Evolutionary conservation across 1,139 yeast genomes (phyloP).

Genomic region (Pichia cactophila): DNA sequence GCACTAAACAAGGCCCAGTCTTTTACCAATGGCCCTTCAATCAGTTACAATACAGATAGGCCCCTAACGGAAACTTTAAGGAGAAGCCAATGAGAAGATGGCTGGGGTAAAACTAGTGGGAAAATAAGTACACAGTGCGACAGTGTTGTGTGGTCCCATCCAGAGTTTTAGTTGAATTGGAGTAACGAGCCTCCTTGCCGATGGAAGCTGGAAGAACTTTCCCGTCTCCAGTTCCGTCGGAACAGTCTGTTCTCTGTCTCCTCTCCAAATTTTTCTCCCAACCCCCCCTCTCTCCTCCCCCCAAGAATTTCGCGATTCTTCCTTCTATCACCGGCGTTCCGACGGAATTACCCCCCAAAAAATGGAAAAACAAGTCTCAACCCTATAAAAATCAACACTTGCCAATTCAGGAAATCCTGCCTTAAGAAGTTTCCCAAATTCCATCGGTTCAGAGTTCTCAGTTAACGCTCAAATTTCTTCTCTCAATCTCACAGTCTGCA

Average conservation of each 20-base stretch:
- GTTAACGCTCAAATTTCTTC: background rate
- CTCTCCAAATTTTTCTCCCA: background rate
- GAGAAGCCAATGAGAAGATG: too few species aligned
- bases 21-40: too few species aligned
- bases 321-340: background rate
- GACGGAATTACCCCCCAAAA: background rate
- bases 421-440: background rate
- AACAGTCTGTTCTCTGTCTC: background rate
- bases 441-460: background rate
- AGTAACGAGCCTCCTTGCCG: background rate
- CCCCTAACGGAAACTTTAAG: too few species aligned
- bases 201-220: background rate
- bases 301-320: background rate
- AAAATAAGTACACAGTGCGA: too few species aligned
- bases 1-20: too few species aligned
- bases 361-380: background rate
- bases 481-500: background rate
- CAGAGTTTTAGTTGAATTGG: too few species aligned
- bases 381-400: background rate
- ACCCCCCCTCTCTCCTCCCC: background rate
- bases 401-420: background rate
- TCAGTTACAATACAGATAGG: too few species aligned
- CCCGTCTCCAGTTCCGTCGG: background rate
- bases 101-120: too few species aligned
- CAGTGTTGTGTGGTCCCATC: too few species aligned